Conservation (phyloP, 768 basidiomycete genomes). For the Gelatoporia subvermispora region DNA sequence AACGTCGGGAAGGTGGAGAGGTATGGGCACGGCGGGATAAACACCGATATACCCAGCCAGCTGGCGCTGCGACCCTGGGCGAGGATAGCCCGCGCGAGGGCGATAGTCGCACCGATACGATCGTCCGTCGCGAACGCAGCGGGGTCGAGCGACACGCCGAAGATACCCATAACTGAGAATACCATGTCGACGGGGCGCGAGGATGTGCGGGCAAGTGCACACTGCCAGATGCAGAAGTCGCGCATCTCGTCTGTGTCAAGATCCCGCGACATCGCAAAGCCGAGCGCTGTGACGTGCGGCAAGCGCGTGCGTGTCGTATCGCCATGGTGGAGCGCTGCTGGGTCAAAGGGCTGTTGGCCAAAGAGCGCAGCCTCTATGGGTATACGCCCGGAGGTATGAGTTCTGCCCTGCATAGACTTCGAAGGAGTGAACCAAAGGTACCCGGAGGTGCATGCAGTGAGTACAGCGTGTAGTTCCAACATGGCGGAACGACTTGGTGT, state of each 20-base stretch:
- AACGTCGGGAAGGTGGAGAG: slow-evolving; percentile 3
- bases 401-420: too few species aligned
- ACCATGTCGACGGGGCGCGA: slow-evolving; percentile 11
- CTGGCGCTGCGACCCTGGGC: background rate
- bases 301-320: too few species aligned
- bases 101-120: slow-evolving; percentile 4
- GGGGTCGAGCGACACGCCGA: slow-evolving; percentile 2
- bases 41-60: background rate
- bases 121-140: slow-evolving; percentile 1
- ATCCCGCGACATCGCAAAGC: background rate
- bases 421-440: too few species aligned
- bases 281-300: background rate
- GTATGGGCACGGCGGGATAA: background rate
- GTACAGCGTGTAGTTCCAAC: too few species aligned
- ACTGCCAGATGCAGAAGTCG: background rate
- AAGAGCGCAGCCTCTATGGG: too few species aligned
- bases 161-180: slow-evolving; percentile 10
- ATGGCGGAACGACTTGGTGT: too few species aligned
- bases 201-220: slow-evolving; percentile 8
- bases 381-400: too few species aligned
- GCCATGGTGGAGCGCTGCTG: too few species aligned
- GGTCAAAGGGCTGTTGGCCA: background rate
- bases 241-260: background rate
- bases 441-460: too few species aligned
- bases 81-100: slow-evolving; percentile 6